Base-by-base conservation (phyloP, 495 filamentous ascomycete genomes). In the Thermothielavioides terrestris region DNA sequence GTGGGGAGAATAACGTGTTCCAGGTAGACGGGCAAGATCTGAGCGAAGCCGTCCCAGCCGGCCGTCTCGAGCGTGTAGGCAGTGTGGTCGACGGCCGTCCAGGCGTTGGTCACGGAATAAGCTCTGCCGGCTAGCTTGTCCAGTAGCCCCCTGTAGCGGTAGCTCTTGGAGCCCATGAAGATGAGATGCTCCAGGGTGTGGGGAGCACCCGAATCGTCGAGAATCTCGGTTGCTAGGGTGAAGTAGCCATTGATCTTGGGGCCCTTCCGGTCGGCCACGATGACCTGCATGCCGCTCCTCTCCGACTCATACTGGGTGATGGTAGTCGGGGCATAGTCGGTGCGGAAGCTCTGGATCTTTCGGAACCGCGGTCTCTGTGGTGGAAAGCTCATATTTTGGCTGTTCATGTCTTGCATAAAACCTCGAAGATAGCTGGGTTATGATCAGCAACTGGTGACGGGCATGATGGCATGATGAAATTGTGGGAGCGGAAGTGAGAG, bases 141-240 rank as follows among this genome's bases (percentile, higher is more conserved):
- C 11, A 99, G 73, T 20, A 97, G 78, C 1, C 94, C 92, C 64
- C 96, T 96, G 68, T 95, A 98, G 30, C 75, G 79, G 70, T 94
- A 97, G 65, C 77, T 89, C 63, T 87, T 89, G 22, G 92, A 97
- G 9, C 92, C 92, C 92, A 97, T 97, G 65, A 99, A 99, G 57
- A 88, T 80, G 10, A 99, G 72, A 72, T 99, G 92, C 72, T 99
- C 92, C 23, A 99, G 73, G 1, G 92, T 99, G 63, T 97, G 92
- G 3, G 92, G 92, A 6, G 92, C 83, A 15, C 92, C 92, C 6
- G 91, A 95, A 62, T 97, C 89, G 67, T 97, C 92, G 53, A 92
- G 84, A 56, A 99, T 95, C 66, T 99, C 92, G 8, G 94, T 99
- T 23, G 94, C 92, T 38, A 99, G 77, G 36, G 91, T 80, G 67